phyloP scores from a whole-genome alignment of 208 protist genomes.

The Naegleria lovaniensis region DNA sequence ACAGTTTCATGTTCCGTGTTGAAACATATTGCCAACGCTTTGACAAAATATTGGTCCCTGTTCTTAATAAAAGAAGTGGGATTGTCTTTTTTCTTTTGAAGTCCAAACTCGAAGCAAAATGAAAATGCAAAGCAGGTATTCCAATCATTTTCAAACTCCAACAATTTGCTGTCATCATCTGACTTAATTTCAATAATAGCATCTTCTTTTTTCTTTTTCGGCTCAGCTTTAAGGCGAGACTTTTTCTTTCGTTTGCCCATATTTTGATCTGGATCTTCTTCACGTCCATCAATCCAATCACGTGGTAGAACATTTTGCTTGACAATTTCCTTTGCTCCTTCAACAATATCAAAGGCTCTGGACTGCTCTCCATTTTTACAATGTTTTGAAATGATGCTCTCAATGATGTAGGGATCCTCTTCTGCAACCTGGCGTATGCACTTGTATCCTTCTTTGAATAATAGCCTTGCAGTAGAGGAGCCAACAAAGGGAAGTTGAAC shows the following conservation, averaged over 20 bases:
- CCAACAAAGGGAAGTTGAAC: slow-evolving; percentile 63
- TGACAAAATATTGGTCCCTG: neutral
- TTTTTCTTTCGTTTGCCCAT: neutral
- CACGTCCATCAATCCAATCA: neutral
- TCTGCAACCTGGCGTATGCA: slow-evolving; percentile 39
- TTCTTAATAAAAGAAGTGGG: neutral
- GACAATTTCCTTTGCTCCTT: neutral
- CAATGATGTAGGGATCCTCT: slow-evolving; percentile 33
- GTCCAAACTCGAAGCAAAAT: neutral
- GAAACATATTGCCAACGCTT: neutral
- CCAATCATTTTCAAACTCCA: neutral
- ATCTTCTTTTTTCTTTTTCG: neutral
- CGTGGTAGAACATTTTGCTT: neutral
- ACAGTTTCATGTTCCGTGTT: neutral
- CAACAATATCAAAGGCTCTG: neutral
- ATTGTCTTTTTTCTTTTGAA: neutral
- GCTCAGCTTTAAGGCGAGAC: neutral
- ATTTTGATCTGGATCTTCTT: neutral
- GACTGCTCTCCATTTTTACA: neutral
- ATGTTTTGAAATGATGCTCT: neutral
- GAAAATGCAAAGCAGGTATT: neutral
- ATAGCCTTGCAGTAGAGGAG: slow-evolving; percentile 40
- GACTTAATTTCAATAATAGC: neutral
- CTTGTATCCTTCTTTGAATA: slow-evolving; percentile 46
- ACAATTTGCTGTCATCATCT: neutral